Conservation (phyloP, 805 yeast genomes). For the Candida khao-thaluensis region DNA sequence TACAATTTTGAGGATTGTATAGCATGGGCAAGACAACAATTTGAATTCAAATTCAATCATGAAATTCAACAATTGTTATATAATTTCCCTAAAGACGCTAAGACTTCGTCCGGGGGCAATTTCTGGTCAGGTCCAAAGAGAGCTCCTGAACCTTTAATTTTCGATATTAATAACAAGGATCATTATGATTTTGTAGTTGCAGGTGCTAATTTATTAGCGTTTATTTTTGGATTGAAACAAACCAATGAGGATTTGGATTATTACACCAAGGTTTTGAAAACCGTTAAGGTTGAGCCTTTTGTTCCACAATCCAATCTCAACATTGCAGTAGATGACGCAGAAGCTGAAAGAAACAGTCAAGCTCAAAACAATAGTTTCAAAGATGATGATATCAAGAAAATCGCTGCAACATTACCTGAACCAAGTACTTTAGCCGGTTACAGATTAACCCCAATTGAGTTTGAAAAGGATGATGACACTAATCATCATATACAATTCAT, state of each 20-base stretch:
- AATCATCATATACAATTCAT: conserved; percentile 97
- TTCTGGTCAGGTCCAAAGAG: conserved; percentile 99
- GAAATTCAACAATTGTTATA: conserved; percentile 87
- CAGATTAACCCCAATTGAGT: conserved; percentile 84
- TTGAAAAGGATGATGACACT: conserved; percentile 96
- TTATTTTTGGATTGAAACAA: conserved; percentile 84
- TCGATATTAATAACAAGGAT: conserved; percentile 71
- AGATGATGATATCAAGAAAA: conserved; percentile 59
- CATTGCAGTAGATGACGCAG: conserved; percentile 83
- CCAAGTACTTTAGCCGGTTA: conserved; percentile 88
- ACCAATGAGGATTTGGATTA: conserved; percentile 51
- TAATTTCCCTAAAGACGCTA: conserved; percentile 94
- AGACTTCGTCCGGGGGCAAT: conserved; percentile 84
- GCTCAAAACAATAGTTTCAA: conserved; percentile 43
- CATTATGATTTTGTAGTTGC: conserved; percentile 83
- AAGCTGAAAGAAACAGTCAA: conserved; percentile 79
- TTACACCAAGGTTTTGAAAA: conserved; percentile 55
- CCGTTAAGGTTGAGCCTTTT: conserved; percentile 52
- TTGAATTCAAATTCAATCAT: conserved; percentile 78
- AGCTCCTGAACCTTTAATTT: conserved; percentile 83
- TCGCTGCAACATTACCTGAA: conserved; percentile 81
- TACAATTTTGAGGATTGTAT: conserved; percentile 90
- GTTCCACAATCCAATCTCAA: conserved; percentile 70
- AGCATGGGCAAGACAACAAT: conserved; percentile 89
- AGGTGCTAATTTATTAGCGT: conserved; percentile 90